Evolutionary conservation across 768 basidiomycete species (phyloP).

Genomic region (Phylloporus sp.): DNA sequence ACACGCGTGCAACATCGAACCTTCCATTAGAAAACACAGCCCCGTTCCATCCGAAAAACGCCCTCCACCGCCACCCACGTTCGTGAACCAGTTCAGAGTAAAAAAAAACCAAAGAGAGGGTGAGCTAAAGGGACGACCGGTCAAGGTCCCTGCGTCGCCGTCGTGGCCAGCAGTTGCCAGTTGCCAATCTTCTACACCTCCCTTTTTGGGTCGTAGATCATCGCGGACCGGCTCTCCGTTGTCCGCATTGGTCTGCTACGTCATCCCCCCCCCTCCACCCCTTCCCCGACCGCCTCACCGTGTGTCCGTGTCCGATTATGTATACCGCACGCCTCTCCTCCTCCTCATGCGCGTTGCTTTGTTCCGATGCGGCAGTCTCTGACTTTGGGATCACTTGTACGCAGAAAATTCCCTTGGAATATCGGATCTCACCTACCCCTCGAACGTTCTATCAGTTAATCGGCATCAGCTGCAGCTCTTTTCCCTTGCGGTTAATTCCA

Average conservation of each 20-base stretch:
- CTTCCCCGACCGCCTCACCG: background rate
- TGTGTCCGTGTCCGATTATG: constrained; percentile 16
- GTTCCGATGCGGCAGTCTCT: too few relatives aligned
- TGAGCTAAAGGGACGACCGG: too few relatives aligned
- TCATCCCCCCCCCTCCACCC: constrained; percentile 16
- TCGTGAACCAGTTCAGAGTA: background rate
- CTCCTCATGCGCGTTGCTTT: background rate
- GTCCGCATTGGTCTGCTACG: constrained; percentile 4
- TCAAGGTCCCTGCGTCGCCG: background rate
- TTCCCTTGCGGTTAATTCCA: background rate
- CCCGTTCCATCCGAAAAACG: constrained; percentile 18
- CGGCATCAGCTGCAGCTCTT: background rate
- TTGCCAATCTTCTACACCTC: constrained; percentile 2
- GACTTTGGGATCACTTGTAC: too few relatives aligned
- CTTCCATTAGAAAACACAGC: constrained; percentile 31
- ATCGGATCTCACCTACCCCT: background rate
- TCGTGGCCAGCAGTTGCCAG: background rate
- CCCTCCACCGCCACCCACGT: constrained; percentile 9
- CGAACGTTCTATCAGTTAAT: background rate
- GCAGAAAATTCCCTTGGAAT: too few relatives aligned
- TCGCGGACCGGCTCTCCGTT: constrained; percentile 9
- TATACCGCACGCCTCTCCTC: background rate
- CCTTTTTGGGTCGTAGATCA: constrained; percentile 27
- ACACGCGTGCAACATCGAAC: constrained; percentile 11
- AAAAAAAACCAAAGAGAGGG: too few relatives aligned